Evolutionary conservation across 2,329 filamentous ascomycete genomes (phyloP).

Genomic region (Aphanocladium album): DNA sequence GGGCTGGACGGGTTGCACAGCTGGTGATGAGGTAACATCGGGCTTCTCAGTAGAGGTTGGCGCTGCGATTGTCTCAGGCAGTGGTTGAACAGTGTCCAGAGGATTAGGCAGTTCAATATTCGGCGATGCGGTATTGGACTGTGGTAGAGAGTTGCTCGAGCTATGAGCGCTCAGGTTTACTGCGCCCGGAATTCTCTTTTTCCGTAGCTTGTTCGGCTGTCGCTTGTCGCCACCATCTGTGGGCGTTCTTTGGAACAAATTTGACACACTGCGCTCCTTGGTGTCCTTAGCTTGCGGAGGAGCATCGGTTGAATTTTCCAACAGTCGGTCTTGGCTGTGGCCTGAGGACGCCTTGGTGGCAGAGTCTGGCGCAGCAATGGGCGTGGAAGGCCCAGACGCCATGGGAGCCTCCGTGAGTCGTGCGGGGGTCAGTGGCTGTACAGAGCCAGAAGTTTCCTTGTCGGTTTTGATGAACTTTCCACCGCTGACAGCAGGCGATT

Average conservation of each 20-base stretch:
- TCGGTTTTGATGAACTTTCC: conserved; percentile 55
- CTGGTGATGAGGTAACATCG: conserved; percentile 11
- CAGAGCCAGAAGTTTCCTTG: conserved; percentile 27
- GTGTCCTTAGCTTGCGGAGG: conserved; percentile 44
- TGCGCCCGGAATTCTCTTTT: conserved; percentile 73
- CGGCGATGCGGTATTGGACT: conserved; percentile 42
- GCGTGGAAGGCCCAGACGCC: neutral
- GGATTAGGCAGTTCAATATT: conserved; percentile 41
- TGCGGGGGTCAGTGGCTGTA: conserved; percentile 35
- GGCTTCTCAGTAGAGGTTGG: conserved; percentile 12
- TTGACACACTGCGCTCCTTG: conserved; percentile 63
- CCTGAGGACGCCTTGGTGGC: conserved; percentile 21
- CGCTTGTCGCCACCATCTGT: conserved; percentile 56
- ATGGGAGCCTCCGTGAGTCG: conserved; percentile 19
- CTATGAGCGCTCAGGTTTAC: conserved; percentile 85
- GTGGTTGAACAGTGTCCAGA: conserved; percentile 31
- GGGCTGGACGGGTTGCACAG: conserved; percentile 14
- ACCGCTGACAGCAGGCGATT: conserved; percentile 66
- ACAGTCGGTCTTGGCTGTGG: conserved; percentile 45
- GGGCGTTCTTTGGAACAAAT: conserved; percentile 66
- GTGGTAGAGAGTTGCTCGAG: conserved; percentile 69
- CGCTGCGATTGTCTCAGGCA: conserved; percentile 18
- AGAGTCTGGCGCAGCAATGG: neutral
- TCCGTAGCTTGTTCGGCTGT: conserved; percentile 85
- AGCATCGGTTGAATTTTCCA: conserved; percentile 36